Evolutionary conservation across 371 early-diverging fungal genomes (phyloP).

Genomic region (Mucor circinelloides): DNA sequence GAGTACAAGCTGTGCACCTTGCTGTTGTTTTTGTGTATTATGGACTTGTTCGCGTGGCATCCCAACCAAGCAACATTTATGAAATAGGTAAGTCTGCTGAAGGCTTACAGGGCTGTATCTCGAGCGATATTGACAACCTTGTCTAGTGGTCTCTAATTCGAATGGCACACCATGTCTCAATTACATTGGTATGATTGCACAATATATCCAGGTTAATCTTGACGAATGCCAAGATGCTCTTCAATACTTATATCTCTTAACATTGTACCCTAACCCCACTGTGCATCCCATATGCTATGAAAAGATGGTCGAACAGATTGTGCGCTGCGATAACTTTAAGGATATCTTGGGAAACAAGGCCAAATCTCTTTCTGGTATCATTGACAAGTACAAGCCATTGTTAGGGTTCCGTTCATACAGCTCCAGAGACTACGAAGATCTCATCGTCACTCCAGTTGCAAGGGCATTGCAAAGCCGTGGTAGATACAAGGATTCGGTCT

Average conservation of each 20-base stretch:
- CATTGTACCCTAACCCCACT: conserved; percentile 50
- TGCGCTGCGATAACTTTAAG: conserved; percentile 58
- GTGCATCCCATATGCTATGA: conserved; percentile 43
- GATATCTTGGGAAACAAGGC: background rate
- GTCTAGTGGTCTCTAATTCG: background rate
- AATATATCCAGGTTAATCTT: conserved; percentile 55
- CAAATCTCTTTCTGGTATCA: background rate
- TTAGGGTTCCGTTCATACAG: background rate
- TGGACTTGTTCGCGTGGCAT: conserved; percentile 77
- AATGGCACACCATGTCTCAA: conserved; percentile 38
- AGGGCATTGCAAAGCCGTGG: conserved; percentile 69
- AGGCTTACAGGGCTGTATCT: background rate
- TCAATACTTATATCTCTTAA: conserved; percentile 67
- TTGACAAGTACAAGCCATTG: background rate
- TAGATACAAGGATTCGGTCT: conserved; percentile 71
- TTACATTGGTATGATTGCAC: conserved; percentile 63
- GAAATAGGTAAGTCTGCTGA: conserved; percentile 37
- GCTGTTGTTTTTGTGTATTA: conserved; percentile 81
- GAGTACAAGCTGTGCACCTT: conserved; percentile 89
- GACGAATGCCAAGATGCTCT: conserved; percentile 59
- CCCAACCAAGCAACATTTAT: conserved; percentile 26
- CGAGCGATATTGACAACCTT: background rate
- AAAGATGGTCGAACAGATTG: conserved; percentile 47
- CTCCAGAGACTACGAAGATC: conserved; percentile 40
- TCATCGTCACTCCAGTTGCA: conserved; percentile 70